Percentiles rank a stretch among this genome's conserved stretches.
Evolutionary conservation across 805 yeast genomes (phyloP).

Genomic region (Wickerhamiella azymoides): DNA sequence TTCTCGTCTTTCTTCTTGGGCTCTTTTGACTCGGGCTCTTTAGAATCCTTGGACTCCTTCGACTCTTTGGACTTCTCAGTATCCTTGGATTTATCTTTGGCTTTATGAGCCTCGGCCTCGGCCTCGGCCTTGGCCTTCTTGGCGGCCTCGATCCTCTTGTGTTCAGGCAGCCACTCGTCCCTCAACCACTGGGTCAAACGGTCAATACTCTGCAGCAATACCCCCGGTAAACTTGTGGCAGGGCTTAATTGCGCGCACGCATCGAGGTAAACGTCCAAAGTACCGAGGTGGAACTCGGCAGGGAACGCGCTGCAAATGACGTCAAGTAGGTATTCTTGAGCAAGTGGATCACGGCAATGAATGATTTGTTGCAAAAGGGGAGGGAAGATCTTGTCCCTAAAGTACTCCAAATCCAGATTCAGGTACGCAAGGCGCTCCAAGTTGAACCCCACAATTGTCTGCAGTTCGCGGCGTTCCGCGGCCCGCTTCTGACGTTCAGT

Average conservation of each 20-base stretch:
- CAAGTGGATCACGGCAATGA: conserved; percentile 81
- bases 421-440: conserved; percentile 78
- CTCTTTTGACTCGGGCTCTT: conserved; percentile 3
- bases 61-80: neutral
- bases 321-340: conserved; percentile 84
- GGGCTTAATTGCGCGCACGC: conserved; percentile 59
- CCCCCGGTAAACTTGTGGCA: conserved; percentile 48
- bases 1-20: no score
- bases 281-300: conserved; percentile 71
- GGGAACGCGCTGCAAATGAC: conserved; percentile 92
- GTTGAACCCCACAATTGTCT: conserved; percentile 85
- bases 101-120: conserved; percentile 11
- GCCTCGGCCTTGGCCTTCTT: conserved; percentile 7
- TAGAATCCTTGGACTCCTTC: conserved; percentile 6
- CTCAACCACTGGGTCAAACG: conserved; percentile 26
- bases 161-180: conserved; percentile 6
- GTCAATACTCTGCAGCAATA: conserved; percentile 57
- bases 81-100: conserved; percentile 3
- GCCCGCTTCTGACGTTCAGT: conserved; percentile 62
- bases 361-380: conserved; percentile 75
- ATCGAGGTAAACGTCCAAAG: conserved; percentile 51
- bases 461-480: conserved; percentile 74
- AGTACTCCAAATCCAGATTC: conserved; percentile 43
- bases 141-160: conserved; percentile 10
- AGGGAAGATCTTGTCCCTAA: conserved; percentile 50